Base-by-base conservation (phyloP, 176 grass and related monocot species). In the Coix lacrymajobi region DNA sequence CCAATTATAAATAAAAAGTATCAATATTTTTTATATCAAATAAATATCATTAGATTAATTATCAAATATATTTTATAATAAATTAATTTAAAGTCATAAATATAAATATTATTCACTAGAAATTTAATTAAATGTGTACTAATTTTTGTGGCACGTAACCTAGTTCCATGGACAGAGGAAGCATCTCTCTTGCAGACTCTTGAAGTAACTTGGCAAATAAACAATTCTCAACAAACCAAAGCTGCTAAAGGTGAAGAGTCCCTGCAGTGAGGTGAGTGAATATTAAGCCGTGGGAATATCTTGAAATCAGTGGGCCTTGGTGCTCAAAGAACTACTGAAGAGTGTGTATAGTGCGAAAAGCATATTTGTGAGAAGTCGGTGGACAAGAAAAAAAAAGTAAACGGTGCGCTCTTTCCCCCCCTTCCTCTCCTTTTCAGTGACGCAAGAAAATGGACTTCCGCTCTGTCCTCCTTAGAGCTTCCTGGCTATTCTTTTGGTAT, bases 351-450 rank as follows among this genome's bases (percentile, higher is more conserved):
- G 45, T 43, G 33, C 6, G 25, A 64, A 36, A 34, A 54, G 48
- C 44, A 68, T 81, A 46, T 83, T 38, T 36, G 37, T 34, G 62
- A 60, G 49, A 87, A 67, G 48, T 48, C 10, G 61, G 37, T 45
- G 71, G 70, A 22, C 70, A 11, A 8, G 60, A 46, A 24, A 46
- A 46, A 24, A 46, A 22, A 82, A 81, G 85, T 66, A 87, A 75
- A 81, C 28, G 36, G 14, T 75, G 61, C 22, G 8, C 7, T 3
- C 6, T 37, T 71, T 71, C 39, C 0, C 11, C 37, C 39, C 9
- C 31, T 49, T 31, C 33, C 8, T 39, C 45, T 76, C 19, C 19
- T 46, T 69, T 62, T 7, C 11, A 10, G 29, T 61, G 62, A 82
- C 24, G 71, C 29, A 40, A 49, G 16, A 61, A 77, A 69, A 25